Conservation (phyloP, 305 asterid species). For the Nicotiana rustica region DNA sequence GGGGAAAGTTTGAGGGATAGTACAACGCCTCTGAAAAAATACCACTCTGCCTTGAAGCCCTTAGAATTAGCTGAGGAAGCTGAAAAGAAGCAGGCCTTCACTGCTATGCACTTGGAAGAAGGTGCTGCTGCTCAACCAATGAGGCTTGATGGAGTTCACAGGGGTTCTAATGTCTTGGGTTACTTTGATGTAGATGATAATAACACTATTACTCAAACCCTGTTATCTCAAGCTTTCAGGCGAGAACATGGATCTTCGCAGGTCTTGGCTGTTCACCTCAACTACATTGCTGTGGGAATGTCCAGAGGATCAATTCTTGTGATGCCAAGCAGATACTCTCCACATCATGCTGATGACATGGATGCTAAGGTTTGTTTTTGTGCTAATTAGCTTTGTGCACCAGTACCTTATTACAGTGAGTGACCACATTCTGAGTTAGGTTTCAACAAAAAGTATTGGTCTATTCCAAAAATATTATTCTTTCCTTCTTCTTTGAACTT, state of each 20-base stretch:
- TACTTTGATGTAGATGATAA: slow-evolving; percentile 73
- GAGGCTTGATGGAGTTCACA: slow-evolving; percentile 91
- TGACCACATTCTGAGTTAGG: slow-evolving; percentile 15
- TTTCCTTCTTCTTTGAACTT: slow-evolving; percentile 34
- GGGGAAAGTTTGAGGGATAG: slow-evolving; percentile 41
- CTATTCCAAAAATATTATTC: slow-evolving; percentile 5
- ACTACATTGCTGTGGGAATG: slow-evolving; percentile 89
- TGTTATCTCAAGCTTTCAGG: slow-evolving; percentile 70
- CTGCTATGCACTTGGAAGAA: slow-evolving; percentile 89
- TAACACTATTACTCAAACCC: slow-evolving; percentile 68
- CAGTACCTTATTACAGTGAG: slow-evolving; percentile 19
- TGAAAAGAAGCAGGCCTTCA: slow-evolving; percentile 90
- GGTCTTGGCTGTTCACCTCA: slow-evolving; percentile 77
- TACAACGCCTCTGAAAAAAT: slow-evolving; percentile 47
- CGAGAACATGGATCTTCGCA: slow-evolving; percentile 90
- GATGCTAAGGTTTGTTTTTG: slow-evolving; percentile 81
- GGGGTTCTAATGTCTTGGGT: slow-evolving; percentile 75
- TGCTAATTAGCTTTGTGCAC: slow-evolving; percentile 22
- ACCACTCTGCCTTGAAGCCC: slow-evolving; percentile 54
- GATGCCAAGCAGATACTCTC: slow-evolving; percentile 80
- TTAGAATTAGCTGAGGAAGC: slow-evolving; percentile 90
- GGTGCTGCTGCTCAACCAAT: slow-evolving; percentile 99
- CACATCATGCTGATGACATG: slow-evolving; percentile 78
- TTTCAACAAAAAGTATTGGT: background rate
- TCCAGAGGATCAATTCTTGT: slow-evolving; percentile 78